Percentiles rank a stretch among this genome's conserved stretches.
Conservation (phyloP, 2,329 filamentous ascomycete genomes). For the Dryadomyces sulphureus region DNA sequence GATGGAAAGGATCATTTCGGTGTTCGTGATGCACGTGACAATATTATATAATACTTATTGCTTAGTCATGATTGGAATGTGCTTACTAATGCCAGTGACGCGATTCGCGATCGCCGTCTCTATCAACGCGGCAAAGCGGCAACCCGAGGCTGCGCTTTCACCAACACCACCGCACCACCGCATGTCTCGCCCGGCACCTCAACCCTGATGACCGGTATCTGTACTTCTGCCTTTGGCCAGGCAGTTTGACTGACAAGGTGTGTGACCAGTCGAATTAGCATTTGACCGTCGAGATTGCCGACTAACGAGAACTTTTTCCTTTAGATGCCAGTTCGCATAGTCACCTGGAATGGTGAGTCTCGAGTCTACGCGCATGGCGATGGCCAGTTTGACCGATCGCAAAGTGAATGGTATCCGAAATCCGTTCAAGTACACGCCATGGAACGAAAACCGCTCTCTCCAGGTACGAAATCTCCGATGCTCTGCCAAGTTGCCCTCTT, state of each 20-base stretch:
- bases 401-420: slow-evolving; percentile 60
- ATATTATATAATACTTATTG: too few species aligned
- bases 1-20: too few species aligned
- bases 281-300: background rate
- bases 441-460: slow-evolving; percentile 56
- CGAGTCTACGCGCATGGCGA: background rate
- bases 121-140: too few species aligned
- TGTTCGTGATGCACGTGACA: too few species aligned
- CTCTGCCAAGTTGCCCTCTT: background rate
- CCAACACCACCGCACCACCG: too few species aligned
- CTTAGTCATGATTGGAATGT: too few species aligned
- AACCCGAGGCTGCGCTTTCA: too few species aligned
- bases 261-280: background rate
- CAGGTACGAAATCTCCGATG: slow-evolving; percentile 30
- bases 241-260: background rate
- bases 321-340: slow-evolving; percentile 62
- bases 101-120: too few species aligned
- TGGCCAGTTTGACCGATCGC: slow-evolving; percentile 15
- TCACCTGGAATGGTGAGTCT: slow-evolving; percentile 65
- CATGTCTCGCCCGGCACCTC: too few species aligned
- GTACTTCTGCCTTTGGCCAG: background rate
- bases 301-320: background rate
- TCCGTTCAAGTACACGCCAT: slow-evolving; percentile 73
- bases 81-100: too few species aligned
- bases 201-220: background rate